Conservation (phyloP, 768 basidiomycete genomes). For the Xanthoconium stramineum region DNA sequence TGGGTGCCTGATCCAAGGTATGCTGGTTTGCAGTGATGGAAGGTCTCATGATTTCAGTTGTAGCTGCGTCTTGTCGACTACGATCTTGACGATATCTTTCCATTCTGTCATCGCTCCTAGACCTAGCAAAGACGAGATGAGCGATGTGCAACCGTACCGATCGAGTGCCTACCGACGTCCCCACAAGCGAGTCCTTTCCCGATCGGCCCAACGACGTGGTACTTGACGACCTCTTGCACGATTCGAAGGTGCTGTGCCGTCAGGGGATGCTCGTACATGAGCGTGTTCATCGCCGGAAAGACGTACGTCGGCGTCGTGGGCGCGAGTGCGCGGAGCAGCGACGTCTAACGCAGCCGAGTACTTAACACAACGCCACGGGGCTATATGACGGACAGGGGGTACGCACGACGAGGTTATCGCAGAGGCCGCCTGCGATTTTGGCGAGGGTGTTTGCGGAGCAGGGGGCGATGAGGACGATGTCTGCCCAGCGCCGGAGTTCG, state of each 20-base stretch:
- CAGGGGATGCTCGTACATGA: conserved; percentile 95
- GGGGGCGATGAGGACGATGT: conserved; percentile 91
- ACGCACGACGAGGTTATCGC: conserved; percentile 83
- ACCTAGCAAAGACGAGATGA: conserved; percentile 41
- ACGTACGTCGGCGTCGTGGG: conserved; percentile 85
- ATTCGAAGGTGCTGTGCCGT: conserved; percentile 80
- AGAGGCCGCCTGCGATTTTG: conserved; percentile 85
- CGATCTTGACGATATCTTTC: conserved; percentile 79
- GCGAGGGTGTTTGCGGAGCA: conserved; percentile 97
- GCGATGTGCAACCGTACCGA: neutral
- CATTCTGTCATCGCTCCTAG: conserved; percentile 97
- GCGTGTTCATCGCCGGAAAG: conserved; percentile 98
- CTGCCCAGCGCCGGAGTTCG: conserved; percentile 91
- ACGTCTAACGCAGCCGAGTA: conserved; percentile 43
- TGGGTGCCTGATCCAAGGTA: neutral
- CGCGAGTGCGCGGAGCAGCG: conserved; percentile 79
- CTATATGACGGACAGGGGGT: neutral
- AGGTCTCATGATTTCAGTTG: conserved; percentile 9
- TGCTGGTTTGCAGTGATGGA: neutral
- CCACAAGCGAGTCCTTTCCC: conserved; percentile 89
- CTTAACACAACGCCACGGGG: neutral
- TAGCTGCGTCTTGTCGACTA: conserved; percentile 52
- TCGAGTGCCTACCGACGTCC: conserved; percentile 64
- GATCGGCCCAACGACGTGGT: conserved; percentile 82
- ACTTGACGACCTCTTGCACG: conserved; percentile 72